Percentiles rank a stretch among this genome's conserved stretches.
Evolutionary conservation across 768 basidiomycete genomes (phyloP).

Genomic region (Termitomyces sp.): DNA sequence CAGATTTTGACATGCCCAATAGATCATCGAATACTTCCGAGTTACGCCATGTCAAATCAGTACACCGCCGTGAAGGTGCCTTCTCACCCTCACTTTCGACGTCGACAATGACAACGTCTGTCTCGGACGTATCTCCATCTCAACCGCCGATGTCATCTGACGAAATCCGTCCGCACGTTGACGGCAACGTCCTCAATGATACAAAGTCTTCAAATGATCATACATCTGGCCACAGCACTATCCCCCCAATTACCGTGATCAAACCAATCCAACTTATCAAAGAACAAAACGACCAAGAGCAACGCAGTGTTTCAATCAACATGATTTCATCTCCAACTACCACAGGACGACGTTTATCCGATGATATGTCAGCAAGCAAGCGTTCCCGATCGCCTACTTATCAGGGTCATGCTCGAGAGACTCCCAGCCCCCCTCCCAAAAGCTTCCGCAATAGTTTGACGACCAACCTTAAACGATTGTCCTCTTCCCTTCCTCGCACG

Average conservation of each 20-base stretch:
- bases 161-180: constrained; percentile 1
- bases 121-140: constrained; percentile 7
- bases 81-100: constrained; percentile 44
- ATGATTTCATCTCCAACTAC: constrained; percentile 5
- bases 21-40: constrained; percentile 10
- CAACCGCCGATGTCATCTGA: constrained; percentile 8
- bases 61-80: constrained; percentile 62
- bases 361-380: constrained; percentile 9
- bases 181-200: background rate
- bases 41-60: constrained; percentile 21
- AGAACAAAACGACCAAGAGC: constrained; percentile 8
- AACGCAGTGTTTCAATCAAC: constrained; percentile 10
- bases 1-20: constrained; percentile 6
- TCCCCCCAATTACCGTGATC: constrained; percentile 36
- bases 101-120: constrained; percentile 13
- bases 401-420: constrained; percentile 15
- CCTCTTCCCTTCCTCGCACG: constrained; percentile 60
- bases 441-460: constrained; percentile 45
- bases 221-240: constrained; percentile 13
- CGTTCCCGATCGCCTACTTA: constrained; percentile 16
- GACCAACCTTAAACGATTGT: constrained; percentile 41
- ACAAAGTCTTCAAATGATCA: constrained; percentile 2
- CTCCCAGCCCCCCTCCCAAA: constrained; percentile 49
- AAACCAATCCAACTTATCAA: constrained; percentile 20
- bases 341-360: constrained; percentile 15